Base-by-base conservation (phyloP, 768 basidiomycete genomes). In the Leccinellum luteum region DNA sequence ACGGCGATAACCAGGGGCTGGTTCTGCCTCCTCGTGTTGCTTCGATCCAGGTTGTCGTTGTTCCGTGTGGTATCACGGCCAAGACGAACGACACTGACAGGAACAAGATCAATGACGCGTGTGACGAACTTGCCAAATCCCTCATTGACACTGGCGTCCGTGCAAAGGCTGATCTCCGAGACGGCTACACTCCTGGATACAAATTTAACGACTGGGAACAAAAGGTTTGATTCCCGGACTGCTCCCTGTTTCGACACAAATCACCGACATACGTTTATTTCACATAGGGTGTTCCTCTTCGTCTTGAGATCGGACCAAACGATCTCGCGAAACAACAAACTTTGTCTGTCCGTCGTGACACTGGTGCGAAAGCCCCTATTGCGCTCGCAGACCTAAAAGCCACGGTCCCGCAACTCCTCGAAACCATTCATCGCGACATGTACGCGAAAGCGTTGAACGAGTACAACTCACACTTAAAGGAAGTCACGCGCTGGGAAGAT, bases 141-240 rank as follows among this genome's bases (percentile, higher is more conserved):
- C 76, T 99, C 60, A 82, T 85, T 72, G 85, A 85, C 65, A 79
- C 79, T 7, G 94, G 85, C 48, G 73, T 98, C 61, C 80, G 90
- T 60, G 91, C 92, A 32, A 92, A 88, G 73, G 92, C 92, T 2
- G 97, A 99, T 77, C 77, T 94, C 60, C 79, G 96, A 58, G 97
- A 98, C 4, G 94, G 91, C 8, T 97, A 98, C 74, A 98, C 96
- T 30, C 97, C 97, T 9, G 97, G 97, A 30, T 98, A 89, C 79
- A 99, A 99, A 77, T 99, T 97, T 79, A 97, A 98, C 70, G 93
- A 98, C 67, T 98, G 96, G 94, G 97, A 99, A 78, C 89, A 98
- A 75, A 92, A 96, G 85, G 93, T 90, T 59, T 48, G 75, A 58
- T 55, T 13, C 44, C 51, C 52, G 43, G 28, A 4, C 32, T 14